Conservation (phyloP, 1,139 yeast genomes). For the Geotrichum restrictum region DNA sequence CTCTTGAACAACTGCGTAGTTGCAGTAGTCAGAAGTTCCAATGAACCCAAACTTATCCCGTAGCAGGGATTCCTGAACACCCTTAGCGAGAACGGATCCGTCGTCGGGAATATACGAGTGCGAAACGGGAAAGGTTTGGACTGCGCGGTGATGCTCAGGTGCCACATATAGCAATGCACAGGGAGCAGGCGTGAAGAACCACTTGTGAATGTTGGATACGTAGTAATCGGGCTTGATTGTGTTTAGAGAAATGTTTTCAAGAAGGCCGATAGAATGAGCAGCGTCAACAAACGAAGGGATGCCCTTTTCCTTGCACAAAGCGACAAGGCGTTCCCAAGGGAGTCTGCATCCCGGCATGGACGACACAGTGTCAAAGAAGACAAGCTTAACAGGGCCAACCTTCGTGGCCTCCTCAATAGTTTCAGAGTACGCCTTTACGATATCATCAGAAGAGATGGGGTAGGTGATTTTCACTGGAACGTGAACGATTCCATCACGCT, state of each 20-base stretch:
- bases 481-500: constrained; percentile 44
- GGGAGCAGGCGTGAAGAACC: constrained; percentile 60
- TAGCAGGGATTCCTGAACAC: constrained; percentile 23
- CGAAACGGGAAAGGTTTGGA: constrained; percentile 61
- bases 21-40: constrained; percentile 41
- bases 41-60: constrained; percentile 37
- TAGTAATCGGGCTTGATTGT: constrained; percentile 57
- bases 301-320: constrained; percentile 47
- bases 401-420: constrained; percentile 31
- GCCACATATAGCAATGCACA: constrained; percentile 60
- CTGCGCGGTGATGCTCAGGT: constrained; percentile 46
- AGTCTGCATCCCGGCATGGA: constrained; percentile 62
- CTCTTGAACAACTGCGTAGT: constrained; percentile 37
- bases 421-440: constrained; percentile 44
- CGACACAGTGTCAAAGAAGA: constrained; percentile 57
- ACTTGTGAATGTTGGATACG: constrained; percentile 64
- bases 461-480: constrained; percentile 47
- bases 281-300: constrained; percentile 64
- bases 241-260: constrained; percentile 45
- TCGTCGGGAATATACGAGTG: constrained; percentile 24
- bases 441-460: constrained; percentile 50
- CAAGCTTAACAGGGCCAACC: constrained; percentile 38
- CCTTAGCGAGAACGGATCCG: constrained; percentile 9
- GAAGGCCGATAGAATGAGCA: constrained; percentile 64
- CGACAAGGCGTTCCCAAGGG: constrained; percentile 52